A percentile compares a stretch with the other conserved stretches of the same genome.
Conservation (phyloP, 148 eudicot species). For the Amaranthus palmeri region DNA sequence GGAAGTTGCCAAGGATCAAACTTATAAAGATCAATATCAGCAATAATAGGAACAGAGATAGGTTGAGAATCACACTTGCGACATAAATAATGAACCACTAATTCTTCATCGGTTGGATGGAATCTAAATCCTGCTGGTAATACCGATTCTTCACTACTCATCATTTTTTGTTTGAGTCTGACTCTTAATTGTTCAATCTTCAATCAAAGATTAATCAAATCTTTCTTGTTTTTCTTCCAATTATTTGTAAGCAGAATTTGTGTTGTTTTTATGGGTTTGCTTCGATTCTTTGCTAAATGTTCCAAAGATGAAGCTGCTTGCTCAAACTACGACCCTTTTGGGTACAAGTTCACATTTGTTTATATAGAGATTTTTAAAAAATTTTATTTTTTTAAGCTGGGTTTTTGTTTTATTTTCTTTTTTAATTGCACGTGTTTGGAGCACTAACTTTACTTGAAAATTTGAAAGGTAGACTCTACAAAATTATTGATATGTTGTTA, state of each 20-base stretch:
- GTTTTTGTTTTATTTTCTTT: neutral
- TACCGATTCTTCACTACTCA: slow-evolving; percentile 24
- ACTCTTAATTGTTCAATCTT: neutral
- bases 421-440: slow-evolving; percentile 22
- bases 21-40: slow-evolving; percentile 63
- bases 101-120: slow-evolving; percentile 64
- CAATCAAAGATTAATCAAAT: too few species aligned
- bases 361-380: slow-evolving; percentile 13
- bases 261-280: neutral
- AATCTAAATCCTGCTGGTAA: slow-evolving; percentile 58
- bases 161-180: neutral
- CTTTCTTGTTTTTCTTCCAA: neutral
- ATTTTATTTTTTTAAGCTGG: neutral
- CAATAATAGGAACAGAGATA: slow-evolving; percentile 48
- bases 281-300: neutral
- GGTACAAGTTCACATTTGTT: neutral
- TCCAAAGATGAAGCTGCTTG: slow-evolving; percentile 14
- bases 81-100: slow-evolving; percentile 53
- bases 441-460: neutral
- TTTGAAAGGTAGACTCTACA: neutral
- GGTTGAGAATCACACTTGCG: slow-evolving; percentile 41
- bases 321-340: slow-evolving; percentile 12
- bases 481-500: neutral
- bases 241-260: too few species aligned
- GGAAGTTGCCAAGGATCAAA: slow-evolving; percentile 69